Conservation (phyloP, 2,329 filamentous ascomycete genomes). For the Elsinoe necatrix region DNA sequence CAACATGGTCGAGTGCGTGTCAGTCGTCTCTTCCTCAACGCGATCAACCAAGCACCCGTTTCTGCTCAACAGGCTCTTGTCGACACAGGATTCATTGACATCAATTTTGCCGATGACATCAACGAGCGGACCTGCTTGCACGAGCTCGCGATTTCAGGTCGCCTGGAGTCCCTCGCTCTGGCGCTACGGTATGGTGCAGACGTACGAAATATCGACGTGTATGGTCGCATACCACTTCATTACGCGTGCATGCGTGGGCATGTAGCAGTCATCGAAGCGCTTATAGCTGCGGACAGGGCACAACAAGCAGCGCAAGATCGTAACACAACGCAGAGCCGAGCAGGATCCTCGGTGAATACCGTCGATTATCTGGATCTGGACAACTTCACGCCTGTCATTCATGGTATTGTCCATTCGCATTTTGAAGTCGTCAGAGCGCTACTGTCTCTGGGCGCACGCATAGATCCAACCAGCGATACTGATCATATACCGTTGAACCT, state of each 20-base stretch:
- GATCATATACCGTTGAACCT: slow-evolving; percentile 93
- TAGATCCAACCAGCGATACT: slow-evolving; percentile 75
- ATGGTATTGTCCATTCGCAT: slow-evolving; percentile 84
- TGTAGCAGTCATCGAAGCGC: slow-evolving; percentile 68
- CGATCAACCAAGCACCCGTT: slow-evolving; percentile 75
- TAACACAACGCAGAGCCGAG: not conserved
- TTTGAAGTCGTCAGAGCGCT: slow-evolving; percentile 71
- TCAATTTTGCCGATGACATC: slow-evolving; percentile 94
- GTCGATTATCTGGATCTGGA: slow-evolving; percentile 89
- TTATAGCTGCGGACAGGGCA: slow-evolving; percentile 48
- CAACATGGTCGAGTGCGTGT: slow-evolving; percentile 63
- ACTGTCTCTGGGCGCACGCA: slow-evolving; percentile 67
- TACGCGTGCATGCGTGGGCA: slow-evolving; percentile 95
- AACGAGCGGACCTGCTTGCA: slow-evolving; percentile 95
- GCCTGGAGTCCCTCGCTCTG: slow-evolving; percentile 64
- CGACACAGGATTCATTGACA: slow-evolving; percentile 72
- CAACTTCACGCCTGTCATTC: slow-evolving; percentile 92
- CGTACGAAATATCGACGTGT: slow-evolving; percentile 76
- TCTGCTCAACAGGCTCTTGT: slow-evolving; percentile 68
- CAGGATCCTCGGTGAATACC: slow-evolving; percentile 41
- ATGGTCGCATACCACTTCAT: slow-evolving; percentile 85
- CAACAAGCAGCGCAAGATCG: not conserved
- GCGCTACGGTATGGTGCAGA: slow-evolving; percentile 70
- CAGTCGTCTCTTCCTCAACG: slow-evolving; percentile 82
- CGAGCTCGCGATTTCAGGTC: slow-evolving; percentile 91